Base-by-base conservation (phyloP, 2,329 filamentous ascomycete species). In the Penicillium glabrum region DNA sequence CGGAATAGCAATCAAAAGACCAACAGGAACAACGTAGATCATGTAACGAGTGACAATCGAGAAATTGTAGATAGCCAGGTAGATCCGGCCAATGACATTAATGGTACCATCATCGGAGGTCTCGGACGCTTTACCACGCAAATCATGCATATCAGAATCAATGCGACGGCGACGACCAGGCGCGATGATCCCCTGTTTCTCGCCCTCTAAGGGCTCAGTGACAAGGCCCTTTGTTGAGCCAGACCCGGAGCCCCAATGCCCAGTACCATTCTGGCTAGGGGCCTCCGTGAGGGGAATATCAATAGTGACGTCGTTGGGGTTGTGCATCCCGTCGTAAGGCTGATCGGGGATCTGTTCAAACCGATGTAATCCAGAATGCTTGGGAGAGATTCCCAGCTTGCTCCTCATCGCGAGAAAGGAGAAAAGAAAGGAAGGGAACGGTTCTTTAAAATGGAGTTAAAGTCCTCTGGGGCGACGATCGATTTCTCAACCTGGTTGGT, bases 21-120 rank as follows among this genome's bases (percentile, higher is more conserved):
- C 84, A 43, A 88, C 58, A 0, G 86, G 86, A 24, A 82, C 69
- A 26, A 88, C 82, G 63, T 87, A 88, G 59, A 87, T 77, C 67
- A 87, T 78, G 67, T 88, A 88, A 46, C 85, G 79, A 47, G 84
- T 87, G 64, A 88, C 64, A 59, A 87, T 81, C 54, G 83, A 86
- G 72, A 83, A 87, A 65, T 86, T 82, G 63, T 85, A 73, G 53
- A 88, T 79, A 65, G 82, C 83, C 66, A 79, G 78, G 73, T 88
- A 88, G 54, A 88, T 69, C 59, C 76, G 79, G 49, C 85, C 86
- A 78, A 87, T 83, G 48, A 76, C 76, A 43, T 80, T 87, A 61
- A 87, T 63, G 2, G 78, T 82, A 56, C 83, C 82, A 62, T 85
- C 81, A 52, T 84, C 81, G 2, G 73, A 66, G 9, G 75, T 69